Evolutionary conservation across 1,139 yeast species (phyloP), one percentile per base, ranked within the genome.

Genomic region (Geotrichum australiense): DNA sequence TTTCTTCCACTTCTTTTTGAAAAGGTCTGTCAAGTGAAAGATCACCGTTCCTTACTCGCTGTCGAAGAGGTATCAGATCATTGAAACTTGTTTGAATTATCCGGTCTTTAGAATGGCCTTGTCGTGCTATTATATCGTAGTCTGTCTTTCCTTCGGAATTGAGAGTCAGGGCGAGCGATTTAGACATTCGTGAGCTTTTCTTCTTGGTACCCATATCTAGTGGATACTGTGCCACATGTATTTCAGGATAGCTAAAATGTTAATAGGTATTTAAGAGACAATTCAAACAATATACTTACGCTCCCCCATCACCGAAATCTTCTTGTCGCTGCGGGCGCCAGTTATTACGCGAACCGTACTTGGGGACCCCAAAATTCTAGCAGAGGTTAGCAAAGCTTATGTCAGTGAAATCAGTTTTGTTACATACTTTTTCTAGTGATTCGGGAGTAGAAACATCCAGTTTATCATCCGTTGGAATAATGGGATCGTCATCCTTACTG

Each of bases 41-140:
- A 14, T 59, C 61, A 7, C 65, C 66, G 14, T 61, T 56, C 34
- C 62, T 59, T 29, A 64, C 64, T 15, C 69, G 60, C 35, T 69
- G 71, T 38, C 78, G 58, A 24, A 73, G 54, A 0, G 79, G 79
- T 27, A 73, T 62, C 41, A 73, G 59, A 37, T 70, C 76, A 14
- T 62, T 56, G 39, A 68, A 64, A 1, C 65, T 56, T 3, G 68
- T 50, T 36, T 67, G 70, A 14, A 66, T 56, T n/a, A 56, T 56
- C 20, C 69, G 51, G 7, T 47, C 50, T 2, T 50, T 31, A 3
- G 52, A 50, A 41, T 61, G 65, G 2, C 69, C 70, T 26, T 62
- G 63, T 23, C 51, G 47, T 0, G 68, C 67, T 29, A 66, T 53
- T 8, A 56, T 55, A 39, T 56, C 58, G 49, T 65, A 65, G 37